Conservation (phyloP, 257 asterid species). For the Nicotiana noctiflora region DNA sequence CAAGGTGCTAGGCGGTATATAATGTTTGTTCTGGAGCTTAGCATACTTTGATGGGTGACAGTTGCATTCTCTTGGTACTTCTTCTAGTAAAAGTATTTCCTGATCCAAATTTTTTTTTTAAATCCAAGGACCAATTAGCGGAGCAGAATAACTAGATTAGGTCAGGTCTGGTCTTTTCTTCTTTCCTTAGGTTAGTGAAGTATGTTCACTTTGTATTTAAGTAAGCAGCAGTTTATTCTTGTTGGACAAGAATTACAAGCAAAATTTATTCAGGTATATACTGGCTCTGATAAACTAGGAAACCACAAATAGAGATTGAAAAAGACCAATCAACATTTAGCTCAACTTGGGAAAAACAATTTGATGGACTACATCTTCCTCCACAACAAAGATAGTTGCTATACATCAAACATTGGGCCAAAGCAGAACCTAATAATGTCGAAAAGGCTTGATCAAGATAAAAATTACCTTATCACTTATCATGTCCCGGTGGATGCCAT, state of each 20-base stretch:
- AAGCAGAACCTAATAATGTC: not conserved
- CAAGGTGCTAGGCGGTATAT: not conserved
- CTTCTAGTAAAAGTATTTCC: not conserved
- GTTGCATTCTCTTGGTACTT: not conserved
- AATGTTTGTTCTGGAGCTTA: not conserved
- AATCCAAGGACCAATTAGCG: not conserved
- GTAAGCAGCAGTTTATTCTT: not conserved
- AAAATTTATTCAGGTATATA: not conserved
- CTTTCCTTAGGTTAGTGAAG: not conserved
- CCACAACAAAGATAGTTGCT: not conserved
- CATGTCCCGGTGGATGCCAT: conserved; percentile 93
- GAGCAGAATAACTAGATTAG: not conserved
- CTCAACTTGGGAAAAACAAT: not conserved
- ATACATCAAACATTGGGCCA: not conserved
- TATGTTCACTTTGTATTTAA: not conserved
- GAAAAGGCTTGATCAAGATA: not conserved
- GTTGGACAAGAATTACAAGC: not conserved
- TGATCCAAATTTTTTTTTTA: not conserved
- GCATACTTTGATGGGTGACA: not conserved
- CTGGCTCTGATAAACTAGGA: not conserved
- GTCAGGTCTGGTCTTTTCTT: not conserved
- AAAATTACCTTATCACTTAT: conserved; percentile 85
- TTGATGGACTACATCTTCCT: not conserved
- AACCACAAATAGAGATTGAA: not conserved
- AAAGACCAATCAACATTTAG: not conserved